Evolutionary conservation across 345 rosid genomes (phyloP).

Genomic region (Eucalyptus guilfoylei): DNA sequence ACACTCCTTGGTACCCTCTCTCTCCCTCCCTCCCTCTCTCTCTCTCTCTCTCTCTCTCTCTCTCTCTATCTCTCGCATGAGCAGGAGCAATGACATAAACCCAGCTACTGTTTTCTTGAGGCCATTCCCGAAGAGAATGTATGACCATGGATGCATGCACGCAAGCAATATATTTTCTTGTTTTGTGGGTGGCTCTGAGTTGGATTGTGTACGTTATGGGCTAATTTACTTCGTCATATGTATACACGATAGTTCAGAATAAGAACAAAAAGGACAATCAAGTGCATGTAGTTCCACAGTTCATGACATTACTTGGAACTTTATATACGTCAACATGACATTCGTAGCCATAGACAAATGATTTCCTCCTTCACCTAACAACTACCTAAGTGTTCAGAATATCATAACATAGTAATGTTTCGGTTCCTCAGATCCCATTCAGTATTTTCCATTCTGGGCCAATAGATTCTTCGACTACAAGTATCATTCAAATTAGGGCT

Average conservation of each 20-base stretch:
- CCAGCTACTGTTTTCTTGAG: background rate
- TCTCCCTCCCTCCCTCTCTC: background rate
- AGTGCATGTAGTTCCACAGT: background rate
- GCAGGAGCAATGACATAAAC: background rate
- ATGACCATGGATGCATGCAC: background rate
- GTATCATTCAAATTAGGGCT: background rate
- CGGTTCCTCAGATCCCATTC: background rate
- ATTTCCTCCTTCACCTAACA: background rate
- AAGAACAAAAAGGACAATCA: background rate
- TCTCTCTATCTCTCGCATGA: background rate
- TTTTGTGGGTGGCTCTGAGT: background rate
- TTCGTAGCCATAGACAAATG: background rate
- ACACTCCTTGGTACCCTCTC: background rate
- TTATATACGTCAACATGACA: background rate
- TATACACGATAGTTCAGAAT: background rate
- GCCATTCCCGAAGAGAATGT: background rate
- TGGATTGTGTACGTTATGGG: background rate
- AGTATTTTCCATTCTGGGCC: background rate
- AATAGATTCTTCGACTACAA: background rate
- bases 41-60: background rate
- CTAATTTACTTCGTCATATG: background rate
- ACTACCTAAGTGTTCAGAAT: background rate
- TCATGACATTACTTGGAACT: background rate
- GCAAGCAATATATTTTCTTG: background rate
- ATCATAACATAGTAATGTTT: background rate